Percentiles rank a stretch among this genome's conserved stretches.
Conservation (phyloP, 169 alveolate genomes). For the Plasmodium fragile region DNA sequence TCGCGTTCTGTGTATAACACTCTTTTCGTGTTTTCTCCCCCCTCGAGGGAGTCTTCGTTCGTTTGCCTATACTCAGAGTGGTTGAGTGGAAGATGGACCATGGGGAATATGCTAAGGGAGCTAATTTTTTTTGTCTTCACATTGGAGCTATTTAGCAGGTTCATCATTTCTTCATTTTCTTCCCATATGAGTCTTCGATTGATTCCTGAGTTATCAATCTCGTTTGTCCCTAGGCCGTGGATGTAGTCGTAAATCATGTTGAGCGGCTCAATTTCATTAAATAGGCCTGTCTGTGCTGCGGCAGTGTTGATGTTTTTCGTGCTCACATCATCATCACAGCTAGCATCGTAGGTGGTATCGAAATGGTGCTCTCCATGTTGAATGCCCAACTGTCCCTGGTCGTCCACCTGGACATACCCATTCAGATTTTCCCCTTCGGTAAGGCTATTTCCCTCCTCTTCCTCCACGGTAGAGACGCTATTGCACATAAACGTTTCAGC, state of each 20-base stretch:
- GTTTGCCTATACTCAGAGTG: background rate
- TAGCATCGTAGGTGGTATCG: background rate
- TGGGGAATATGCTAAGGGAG: constrained; percentile 14
- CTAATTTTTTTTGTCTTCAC: constrained; percentile 24
- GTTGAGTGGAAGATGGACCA: background rate
- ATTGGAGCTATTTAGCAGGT: constrained; percentile 3
- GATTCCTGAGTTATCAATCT: background rate
- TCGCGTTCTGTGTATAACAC: background rate
- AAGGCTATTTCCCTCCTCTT: background rate
- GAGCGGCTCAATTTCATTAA: constrained; percentile 29
- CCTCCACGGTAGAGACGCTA: background rate
- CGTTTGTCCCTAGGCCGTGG: background rate
- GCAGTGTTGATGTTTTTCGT: background rate
- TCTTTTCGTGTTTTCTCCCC: constrained; percentile 9
- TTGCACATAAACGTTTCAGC: constrained; percentile 14
- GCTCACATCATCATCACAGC: background rate
- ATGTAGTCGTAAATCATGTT: constrained; percentile 28
- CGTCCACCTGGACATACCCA: background rate
- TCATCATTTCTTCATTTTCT: background rate
- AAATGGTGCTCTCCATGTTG: background rate
- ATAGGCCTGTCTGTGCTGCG: background rate
- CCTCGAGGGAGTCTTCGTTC: background rate
- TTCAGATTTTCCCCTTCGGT: background rate
- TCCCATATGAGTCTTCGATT: background rate
- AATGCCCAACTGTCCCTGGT: background rate